Conservation (phyloP, 768 basidiomycete species). For the Dictyophora rubrovolvata region DNA sequence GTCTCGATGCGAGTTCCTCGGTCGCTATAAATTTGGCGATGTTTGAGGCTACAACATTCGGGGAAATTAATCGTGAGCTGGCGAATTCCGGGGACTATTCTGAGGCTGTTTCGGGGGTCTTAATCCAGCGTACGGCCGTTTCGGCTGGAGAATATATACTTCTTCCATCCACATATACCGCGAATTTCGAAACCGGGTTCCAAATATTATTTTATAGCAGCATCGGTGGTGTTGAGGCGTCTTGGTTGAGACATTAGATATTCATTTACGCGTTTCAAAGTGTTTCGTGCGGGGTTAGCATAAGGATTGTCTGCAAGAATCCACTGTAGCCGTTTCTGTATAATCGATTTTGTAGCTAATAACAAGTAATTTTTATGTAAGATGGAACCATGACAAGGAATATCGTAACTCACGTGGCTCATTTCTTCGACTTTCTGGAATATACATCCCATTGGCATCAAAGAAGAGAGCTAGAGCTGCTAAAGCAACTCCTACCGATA, state of each 20-base stretch:
- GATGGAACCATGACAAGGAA: background rate
- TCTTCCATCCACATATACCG: conserved; percentile 65
- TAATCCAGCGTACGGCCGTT: conserved; percentile 41
- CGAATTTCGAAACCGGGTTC: conserved; percentile 47
- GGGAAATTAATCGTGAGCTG: conserved; percentile 33
- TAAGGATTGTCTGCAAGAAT: conserved; percentile 64
- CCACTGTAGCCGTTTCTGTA: conserved; percentile 76
- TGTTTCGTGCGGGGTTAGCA: conserved; percentile 77
- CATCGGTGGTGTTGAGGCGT: conserved; percentile 17
- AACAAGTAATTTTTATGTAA: background rate
- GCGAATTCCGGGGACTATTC: conserved; percentile 74
- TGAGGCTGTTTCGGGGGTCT: conserved; percentile 64
- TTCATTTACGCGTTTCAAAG: conserved; percentile 71
- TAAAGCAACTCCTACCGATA: conserved; percentile 53
- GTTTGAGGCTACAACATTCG: conserved; percentile 28
- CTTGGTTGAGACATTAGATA: conserved; percentile 37
- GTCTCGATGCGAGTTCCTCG: conserved; percentile 32
- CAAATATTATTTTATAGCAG: conserved; percentile 52
- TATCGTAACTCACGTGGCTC: background rate
- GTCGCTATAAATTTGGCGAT: conserved; percentile 53
- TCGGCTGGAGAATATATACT: conserved; percentile 58
- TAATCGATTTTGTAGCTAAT: conserved; percentile 42
- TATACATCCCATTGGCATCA: conserved; percentile 36
- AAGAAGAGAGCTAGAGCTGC: conserved; percentile 51
- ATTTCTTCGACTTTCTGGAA: background rate